Evolutionary conservation across 306 rosid genomes (phyloP).

Genomic region (Vigna nakashimae): DNA sequence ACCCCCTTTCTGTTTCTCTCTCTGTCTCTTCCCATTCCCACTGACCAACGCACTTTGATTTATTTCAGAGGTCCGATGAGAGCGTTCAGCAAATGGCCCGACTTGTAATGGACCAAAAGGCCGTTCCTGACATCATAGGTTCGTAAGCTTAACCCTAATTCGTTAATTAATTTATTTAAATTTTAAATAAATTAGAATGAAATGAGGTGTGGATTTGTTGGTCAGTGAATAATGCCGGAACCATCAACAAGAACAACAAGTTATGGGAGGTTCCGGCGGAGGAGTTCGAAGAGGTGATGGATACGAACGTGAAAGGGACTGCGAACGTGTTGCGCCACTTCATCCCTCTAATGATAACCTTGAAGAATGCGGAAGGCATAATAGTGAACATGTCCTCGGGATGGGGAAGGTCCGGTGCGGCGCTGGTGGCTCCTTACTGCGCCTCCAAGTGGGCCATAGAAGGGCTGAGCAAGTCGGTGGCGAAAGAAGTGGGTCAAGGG

Average conservation of each 20-base stretch:
- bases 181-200: no score
- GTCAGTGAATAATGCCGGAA: slow-evolving; percentile 85
- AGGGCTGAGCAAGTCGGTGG: slow-evolving; percentile 79
- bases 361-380: slow-evolving; percentile 54
- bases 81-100: slow-evolving; percentile 69
- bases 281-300: slow-evolving; percentile 76
- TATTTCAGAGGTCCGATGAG: slow-evolving; percentile 57
- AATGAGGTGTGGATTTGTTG: no score
- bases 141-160: background rate
- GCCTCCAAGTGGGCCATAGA: slow-evolving; percentile 97
- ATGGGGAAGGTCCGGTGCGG: slow-evolving; percentile 97
- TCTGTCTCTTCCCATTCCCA: background rate
- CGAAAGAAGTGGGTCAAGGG: slow-evolving; percentile 82
- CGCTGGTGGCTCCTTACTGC: slow-evolving; percentile 90
- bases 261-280: slow-evolving; percentile 86
- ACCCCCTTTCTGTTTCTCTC: no score
- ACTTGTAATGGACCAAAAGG: slow-evolving; percentile 58
- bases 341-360: slow-evolving; percentile 69
- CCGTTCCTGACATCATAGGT: slow-evolving; percentile 77
- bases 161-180: no score
- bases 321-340: slow-evolving; percentile 84
- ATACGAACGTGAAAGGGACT: slow-evolving; percentile 80
- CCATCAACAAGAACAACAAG: slow-evolving; percentile 80
- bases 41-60: no score
- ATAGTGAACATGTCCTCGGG: slow-evolving; percentile 95